A percentile compares a stretch with the other conserved stretches of the same genome.
Conservation (phyloP, 345 rosid species). For the Eutrema yunnanense region DNA sequence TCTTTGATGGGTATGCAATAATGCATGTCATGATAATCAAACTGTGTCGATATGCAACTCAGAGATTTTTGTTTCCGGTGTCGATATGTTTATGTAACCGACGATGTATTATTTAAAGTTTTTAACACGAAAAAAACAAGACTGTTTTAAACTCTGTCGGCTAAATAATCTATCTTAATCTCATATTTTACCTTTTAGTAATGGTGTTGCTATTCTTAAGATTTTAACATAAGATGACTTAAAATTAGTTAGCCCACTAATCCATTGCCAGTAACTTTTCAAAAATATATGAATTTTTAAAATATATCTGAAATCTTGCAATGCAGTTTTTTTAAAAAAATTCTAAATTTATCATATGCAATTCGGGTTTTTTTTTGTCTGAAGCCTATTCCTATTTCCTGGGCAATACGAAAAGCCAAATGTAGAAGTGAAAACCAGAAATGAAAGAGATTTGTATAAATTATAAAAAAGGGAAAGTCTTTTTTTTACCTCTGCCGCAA, state of each 20-base stretch:
- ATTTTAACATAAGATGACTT: background rate
- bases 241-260: background rate
- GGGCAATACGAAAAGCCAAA: background rate
- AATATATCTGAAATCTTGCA: background rate
- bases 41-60: no score
- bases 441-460: constrained; percentile 3
- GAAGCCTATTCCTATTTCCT: background rate
- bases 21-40: no score
- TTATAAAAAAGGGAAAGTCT: background rate
- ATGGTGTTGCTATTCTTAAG: background rate
- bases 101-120: no score
- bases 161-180: background rate
- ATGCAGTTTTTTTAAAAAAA: background rate
- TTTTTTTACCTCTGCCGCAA: background rate
- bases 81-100: no score
- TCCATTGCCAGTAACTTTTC: background rate
- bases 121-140: no score
- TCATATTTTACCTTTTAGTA: no score
- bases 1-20: no score
- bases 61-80: no score
- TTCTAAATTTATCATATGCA: background rate
- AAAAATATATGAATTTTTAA: no score
- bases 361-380: background rate
- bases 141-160: no score
- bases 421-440: background rate